Percentiles rank a stretch among this genome's conserved stretches.
Evolutionary conservation across 768 basidiomycete genomes (phyloP).

Genomic region (Porpolomopsis calyptriformis): DNA sequence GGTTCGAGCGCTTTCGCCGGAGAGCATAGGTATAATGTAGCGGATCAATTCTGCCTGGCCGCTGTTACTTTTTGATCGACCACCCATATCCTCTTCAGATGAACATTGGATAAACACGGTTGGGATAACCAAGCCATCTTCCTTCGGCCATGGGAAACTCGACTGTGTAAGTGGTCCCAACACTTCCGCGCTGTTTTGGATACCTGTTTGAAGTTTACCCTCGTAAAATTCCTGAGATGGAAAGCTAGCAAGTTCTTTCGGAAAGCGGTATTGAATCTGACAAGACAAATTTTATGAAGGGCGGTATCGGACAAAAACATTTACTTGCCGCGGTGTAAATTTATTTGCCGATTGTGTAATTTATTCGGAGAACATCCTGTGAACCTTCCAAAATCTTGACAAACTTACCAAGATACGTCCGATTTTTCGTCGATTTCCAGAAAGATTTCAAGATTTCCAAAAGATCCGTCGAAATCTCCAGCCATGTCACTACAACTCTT

Average conservation of each 20-base stretch:
- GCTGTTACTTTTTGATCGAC: constrained; percentile 49
- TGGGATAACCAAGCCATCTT: constrained; percentile 29
- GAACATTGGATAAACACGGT: constrained; percentile 50
- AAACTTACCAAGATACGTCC: too few species aligned
- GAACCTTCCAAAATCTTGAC: too few species aligned
- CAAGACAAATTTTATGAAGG: neutral
- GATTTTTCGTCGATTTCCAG: too few species aligned
- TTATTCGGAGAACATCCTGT: too few species aligned
- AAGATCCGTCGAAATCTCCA: too few species aligned
- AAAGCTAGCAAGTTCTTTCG: constrained; percentile 44
- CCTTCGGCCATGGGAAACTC: constrained; percentile 49
- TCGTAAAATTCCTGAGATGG: constrained; percentile 59
- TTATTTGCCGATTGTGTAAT: too few species aligned
- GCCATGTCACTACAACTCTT: too few species aligned
- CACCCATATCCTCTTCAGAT: constrained; percentile 46
- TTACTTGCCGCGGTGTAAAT: too few species aligned
- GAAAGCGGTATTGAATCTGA: constrained; percentile 56
- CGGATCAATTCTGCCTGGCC: constrained; percentile 49
- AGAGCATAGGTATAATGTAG: constrained; percentile 27
- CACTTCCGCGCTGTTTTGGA: constrained; percentile 25
- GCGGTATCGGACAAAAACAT: neutral
- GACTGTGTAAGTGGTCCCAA: constrained; percentile 29
- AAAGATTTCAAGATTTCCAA: too few species aligned
- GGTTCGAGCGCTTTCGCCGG: constrained; percentile 4
- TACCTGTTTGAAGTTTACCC: constrained; percentile 38